These are phyloP conservation scores for Fomitopsis serialis DNA, from an alignment of 768 basidiomycete species.

Conservation along the genomic window DNA sequence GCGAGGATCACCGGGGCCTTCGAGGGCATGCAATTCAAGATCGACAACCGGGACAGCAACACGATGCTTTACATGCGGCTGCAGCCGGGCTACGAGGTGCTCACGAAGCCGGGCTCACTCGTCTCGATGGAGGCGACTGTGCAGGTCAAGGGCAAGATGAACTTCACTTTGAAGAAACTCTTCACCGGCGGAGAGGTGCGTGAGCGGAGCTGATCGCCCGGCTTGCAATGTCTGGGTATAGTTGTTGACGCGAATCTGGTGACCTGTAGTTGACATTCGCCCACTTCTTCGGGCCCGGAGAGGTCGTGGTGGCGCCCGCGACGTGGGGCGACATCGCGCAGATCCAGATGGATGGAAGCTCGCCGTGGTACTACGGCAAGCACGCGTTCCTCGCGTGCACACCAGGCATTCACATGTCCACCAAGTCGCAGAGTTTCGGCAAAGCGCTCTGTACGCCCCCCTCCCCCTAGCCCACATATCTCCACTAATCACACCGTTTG, in stretches of 20 bases:
- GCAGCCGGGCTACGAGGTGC: constrained; percentile 23
- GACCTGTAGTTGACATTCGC: constrained; percentile 21
- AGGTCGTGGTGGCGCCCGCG: constrained; percentile 28
- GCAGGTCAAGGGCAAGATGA: constrained; percentile 24
- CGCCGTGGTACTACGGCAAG: constrained; percentile 24
- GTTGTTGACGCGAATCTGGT: too few species aligned
- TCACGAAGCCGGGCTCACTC: constrained; percentile 28
- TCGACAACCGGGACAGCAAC: constrained; percentile 29
- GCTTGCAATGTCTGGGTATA: too few species aligned
- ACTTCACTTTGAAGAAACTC: constrained; percentile 24
- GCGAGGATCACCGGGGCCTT: constrained; percentile 17
- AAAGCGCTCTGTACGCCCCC: constrained; percentile 25
- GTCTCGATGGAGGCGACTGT: constrained; percentile 28
- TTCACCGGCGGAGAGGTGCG: constrained; percentile 24
- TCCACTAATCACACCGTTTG: not conserved
- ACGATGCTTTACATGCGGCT: constrained; percentile 24
- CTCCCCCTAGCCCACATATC: not conserved
- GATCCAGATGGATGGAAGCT: constrained; percentile 22
- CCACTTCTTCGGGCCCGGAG: constrained; percentile 25
- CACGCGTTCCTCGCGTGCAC: constrained; percentile 27
- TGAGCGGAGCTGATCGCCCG: too few species aligned
- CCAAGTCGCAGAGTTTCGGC: constrained; percentile 24
- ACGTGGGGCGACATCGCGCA: constrained; percentile 30
- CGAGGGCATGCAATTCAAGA: constrained; percentile 23
- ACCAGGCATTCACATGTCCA: constrained; percentile 16